phyloP scores from a whole-genome alignment of 2,329 filamentous ascomycete genomes.

The Verticillium alfalfae region DNA sequence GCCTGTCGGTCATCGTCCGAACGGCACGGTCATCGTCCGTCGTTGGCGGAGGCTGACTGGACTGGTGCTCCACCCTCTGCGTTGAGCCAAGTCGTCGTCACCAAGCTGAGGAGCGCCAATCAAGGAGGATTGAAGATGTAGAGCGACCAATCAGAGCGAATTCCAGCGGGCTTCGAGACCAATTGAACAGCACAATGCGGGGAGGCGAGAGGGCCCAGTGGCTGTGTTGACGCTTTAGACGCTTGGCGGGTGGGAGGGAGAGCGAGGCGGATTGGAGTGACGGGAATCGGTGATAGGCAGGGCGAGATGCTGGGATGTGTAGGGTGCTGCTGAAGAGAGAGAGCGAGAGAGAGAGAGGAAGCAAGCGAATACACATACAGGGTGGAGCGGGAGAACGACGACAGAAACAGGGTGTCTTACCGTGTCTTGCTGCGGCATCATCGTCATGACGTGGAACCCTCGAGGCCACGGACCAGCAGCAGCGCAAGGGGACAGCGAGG shows the following conservation, averaged over 20 bases:
- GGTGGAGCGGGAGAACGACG: neutral
- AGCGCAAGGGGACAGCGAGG: neutral
- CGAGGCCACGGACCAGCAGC: neutral
- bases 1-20: neutral
- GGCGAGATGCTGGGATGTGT: neutral
- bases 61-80: neutral
- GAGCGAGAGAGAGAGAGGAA: too few relatives aligned
- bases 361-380: neutral
- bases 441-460: neutral
- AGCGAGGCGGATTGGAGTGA: neutral
- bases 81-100: neutral
- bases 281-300: neutral
- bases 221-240: conserved; percentile 1
- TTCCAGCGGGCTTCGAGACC: neutral
- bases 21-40: neutral
- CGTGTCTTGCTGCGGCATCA: neutral
- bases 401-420: neutral
- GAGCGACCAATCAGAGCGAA: neutral
- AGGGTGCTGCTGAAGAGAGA: too few relatives aligned
- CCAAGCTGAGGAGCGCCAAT: neutral
- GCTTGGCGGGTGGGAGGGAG: conserved; percentile 1
- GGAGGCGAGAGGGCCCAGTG: neutral
- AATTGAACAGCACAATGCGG: neutral
- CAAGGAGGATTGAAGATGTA: neutral
- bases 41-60: neutral